phyloP scores from a whole-genome alignment of 83 land plant species.

The Picea abies region DNA sequence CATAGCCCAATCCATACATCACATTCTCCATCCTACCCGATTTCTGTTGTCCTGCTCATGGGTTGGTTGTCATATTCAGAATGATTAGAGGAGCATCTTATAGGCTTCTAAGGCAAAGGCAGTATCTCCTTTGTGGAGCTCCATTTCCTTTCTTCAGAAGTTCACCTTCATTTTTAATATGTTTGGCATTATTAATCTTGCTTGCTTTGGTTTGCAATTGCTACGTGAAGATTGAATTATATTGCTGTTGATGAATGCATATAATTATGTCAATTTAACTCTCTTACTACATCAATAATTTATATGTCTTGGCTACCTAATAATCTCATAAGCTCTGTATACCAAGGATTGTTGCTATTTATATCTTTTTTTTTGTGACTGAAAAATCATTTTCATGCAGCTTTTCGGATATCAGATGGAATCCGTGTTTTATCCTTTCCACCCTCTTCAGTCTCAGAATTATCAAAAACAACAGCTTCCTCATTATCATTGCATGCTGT shows the following conservation, averaged over 20 bases:
- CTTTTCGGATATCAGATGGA: not conserved
- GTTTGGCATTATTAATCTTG: not conserved
- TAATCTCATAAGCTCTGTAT: not conserved
- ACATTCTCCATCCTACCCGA: too few relatives aligned
- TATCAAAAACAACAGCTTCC: not conserved
- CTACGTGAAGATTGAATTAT: not conserved
- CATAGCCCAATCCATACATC: too few relatives aligned
- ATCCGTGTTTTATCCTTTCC: not conserved
- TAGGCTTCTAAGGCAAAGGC: not conserved
- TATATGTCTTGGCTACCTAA: not conserved
- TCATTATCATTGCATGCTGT: not conserved
- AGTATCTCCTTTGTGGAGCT: not conserved
- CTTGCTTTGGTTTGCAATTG: not conserved
- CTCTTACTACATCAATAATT: not conserved
- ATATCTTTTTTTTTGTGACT: not conserved
- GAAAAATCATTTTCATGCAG: not conserved
- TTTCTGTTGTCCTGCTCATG: too few relatives aligned
- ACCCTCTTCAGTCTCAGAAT: constrained; percentile 1
- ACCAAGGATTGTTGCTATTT: not conserved
- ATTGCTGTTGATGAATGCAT: not conserved
- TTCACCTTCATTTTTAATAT: not conserved
- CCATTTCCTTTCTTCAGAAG: not conserved
- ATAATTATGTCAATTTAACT: not conserved
- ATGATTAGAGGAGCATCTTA: not conserved
- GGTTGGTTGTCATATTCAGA: too few relatives aligned